A percentile compares a stretch with the other conserved stretches of the same genome.
Evolutionary conservation across 768 basidiomycete species (phyloP).

Genomic region (Collybia sordida): DNA sequence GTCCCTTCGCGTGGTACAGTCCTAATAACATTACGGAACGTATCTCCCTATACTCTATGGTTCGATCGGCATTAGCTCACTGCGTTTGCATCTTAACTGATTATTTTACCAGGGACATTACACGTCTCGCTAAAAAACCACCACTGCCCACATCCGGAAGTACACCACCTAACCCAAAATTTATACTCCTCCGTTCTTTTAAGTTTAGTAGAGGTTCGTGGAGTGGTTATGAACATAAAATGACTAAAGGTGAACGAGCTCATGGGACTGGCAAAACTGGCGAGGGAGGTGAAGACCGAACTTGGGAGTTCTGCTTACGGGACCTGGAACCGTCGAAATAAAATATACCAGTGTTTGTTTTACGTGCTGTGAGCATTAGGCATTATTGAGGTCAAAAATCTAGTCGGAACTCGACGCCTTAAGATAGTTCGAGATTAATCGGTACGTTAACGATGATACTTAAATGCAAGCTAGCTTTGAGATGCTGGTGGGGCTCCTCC

Average conservation of each 20-base stretch:
- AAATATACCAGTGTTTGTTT: not conserved
- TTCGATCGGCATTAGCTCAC: constrained; percentile 26
- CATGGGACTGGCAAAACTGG: constrained; percentile 66
- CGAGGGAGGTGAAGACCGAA: constrained; percentile 76
- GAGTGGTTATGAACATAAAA: constrained; percentile 89
- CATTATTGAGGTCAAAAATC: too few species aligned
- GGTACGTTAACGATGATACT: constrained; percentile 1
- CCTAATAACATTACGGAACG: constrained; percentile 85
- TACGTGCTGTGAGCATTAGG: too few species aligned
- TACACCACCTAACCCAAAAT: constrained; percentile 61
- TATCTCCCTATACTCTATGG: constrained; percentile 88
- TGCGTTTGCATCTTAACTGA: not conserved
- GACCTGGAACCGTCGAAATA: constrained; percentile 13
- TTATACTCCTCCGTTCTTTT: constrained; percentile 76
- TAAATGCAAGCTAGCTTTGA: constrained; percentile 7
- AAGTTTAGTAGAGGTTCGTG: constrained; percentile 67
- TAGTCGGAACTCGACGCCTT: too few species aligned
- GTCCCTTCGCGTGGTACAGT: constrained; percentile 61
- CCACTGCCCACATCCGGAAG: constrained; percentile 48
- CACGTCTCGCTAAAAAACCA: constrained; percentile 74
- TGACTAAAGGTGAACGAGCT: constrained; percentile 86
- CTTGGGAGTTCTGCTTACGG: constrained; percentile 81
- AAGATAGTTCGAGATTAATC: not conserved
- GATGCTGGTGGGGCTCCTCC: constrained; percentile 11
- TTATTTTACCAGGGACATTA: constrained; percentile 60